phyloP scores from a whole-genome alignment of 148 eudicot genomes.

The Linanthus parryae region DNA sequence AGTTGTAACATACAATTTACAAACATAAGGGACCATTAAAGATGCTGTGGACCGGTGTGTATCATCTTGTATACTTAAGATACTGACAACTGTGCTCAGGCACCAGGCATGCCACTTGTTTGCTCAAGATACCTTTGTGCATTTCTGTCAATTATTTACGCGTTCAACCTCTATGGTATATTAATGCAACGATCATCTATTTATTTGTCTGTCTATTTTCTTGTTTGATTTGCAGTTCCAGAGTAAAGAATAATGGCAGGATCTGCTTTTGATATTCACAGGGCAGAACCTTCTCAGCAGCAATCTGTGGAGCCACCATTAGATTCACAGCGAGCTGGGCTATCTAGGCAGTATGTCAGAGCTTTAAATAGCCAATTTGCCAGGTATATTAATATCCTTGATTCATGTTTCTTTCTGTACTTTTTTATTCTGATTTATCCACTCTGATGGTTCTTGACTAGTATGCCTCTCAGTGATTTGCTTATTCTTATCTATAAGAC shows the following conservation, averaged over 20 bases:
- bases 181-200: background rate
- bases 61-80: too few species aligned
- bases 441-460: background rate
- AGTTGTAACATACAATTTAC: too few species aligned
- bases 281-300: conserved; percentile 39
- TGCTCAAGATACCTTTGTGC: too few species aligned
- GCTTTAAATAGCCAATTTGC: conserved; percentile 92
- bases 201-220: conserved; percentile 4
- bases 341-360: conserved; percentile 79
- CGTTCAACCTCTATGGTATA: conserved; percentile 1
- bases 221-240: conserved; percentile 40
- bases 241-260: conserved; percentile 49
- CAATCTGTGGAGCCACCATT: conserved; percentile 31
- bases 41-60: too few species aligned
- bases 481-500: too few species aligned
- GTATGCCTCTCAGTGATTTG: too few species aligned
- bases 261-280: conserved; percentile 35
- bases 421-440: background rate
- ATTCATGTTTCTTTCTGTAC: background rate
- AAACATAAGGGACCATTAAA: too few species aligned
- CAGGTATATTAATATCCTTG: conserved; percentile 40
- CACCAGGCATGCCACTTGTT: too few species aligned
- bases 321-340: conserved; percentile 60
- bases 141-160: background rate
- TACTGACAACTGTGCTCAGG: too few species aligned